Evolutionary conservation across 129 eudicot genomes (phyloP).

Genomic region (Flaveria linearis): DNA sequence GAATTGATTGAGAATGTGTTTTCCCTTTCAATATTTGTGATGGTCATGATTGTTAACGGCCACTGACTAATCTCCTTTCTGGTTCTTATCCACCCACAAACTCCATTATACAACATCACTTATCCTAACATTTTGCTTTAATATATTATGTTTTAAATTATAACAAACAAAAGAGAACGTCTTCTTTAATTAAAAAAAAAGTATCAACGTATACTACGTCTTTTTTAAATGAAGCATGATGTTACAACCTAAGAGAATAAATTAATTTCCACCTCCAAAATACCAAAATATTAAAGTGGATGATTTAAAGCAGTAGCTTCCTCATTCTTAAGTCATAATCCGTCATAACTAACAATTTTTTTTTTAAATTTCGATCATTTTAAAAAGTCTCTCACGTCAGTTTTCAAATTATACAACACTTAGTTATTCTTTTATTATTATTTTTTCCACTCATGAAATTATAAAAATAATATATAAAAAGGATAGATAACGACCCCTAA

Average conservation of each 20-base stretch:
- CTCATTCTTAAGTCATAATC: too few species aligned
- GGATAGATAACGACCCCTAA: too few species aligned
- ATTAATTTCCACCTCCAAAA: neutral
- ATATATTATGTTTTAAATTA: neutral
- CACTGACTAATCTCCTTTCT: conserved; percentile 28
- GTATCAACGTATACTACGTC: neutral
- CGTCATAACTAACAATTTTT: too few species aligned
- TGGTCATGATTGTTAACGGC: conserved; percentile 27
- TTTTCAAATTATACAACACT: too few species aligned
- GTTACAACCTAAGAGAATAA: neutral
- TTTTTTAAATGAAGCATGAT: neutral
- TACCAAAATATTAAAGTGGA: neutral
- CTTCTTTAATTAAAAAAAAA: neutral
- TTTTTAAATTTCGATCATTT: too few species aligned
- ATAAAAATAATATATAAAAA: too few species aligned
- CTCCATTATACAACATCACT: conserved; percentile 32
- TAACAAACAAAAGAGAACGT: neutral
- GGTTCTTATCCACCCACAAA: conserved; percentile 38
- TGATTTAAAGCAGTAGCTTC: neutral
- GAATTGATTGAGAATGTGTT: conserved; percentile 26
- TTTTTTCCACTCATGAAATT: too few species aligned
- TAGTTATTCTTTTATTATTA: too few species aligned
- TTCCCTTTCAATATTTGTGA: conserved; percentile 27
- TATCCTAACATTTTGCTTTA: conserved; percentile 12
- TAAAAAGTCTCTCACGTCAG: too few species aligned